Conservation (phyloP, 1,139 yeast species). For the Yamadazyma pseudoaaseri region DNA sequence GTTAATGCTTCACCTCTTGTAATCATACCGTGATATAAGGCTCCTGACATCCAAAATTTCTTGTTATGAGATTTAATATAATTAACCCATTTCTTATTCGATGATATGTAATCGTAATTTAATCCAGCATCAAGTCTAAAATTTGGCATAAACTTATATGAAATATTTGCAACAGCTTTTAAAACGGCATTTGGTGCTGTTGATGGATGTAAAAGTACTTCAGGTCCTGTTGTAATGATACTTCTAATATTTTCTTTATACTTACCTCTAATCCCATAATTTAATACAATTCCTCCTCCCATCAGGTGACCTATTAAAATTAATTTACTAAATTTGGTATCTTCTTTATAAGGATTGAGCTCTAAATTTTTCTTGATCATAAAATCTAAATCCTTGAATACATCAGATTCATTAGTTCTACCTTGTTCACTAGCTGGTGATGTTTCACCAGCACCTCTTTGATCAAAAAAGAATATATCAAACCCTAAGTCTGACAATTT, state of each 20-base stretch:
- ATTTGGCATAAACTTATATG: conserved; percentile 53
- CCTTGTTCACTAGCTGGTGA: conserved; percentile 62
- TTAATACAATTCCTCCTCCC: conserved; percentile 87
- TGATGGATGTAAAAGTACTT: conserved; percentile 56
- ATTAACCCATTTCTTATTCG: conserved; percentile 47
- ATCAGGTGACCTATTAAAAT: conserved; percentile 84
- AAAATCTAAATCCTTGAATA: conserved; percentile 68
- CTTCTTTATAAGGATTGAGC: conserved; percentile 17
- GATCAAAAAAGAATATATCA: conserved; percentile 78
- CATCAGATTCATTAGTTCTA: conserved; percentile 59
- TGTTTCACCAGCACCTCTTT: conserved; percentile 86
- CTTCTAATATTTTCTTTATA: conserved; percentile 53
- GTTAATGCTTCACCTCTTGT: conserved; percentile 56
- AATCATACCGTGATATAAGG: conserved; percentile 61
- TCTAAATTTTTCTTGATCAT: conserved; percentile 44
- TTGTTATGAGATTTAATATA: conserved; percentile 40
- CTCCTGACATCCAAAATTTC: conserved; percentile 42
- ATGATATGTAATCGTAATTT: conserved; percentile 53
- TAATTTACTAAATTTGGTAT: conserved; percentile 49
- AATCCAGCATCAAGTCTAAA: conserved; percentile 57
- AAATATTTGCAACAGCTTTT: conserved; percentile 43
- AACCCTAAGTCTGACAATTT: conserved; percentile 59
- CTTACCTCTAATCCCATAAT: conserved; percentile 71
- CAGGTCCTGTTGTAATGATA: conserved; percentile 65
- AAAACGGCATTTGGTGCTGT: conserved; percentile 56